phyloP scores from a whole-genome alignment of 306 rosid species.

The Citrullus colocynthis region DNA sequence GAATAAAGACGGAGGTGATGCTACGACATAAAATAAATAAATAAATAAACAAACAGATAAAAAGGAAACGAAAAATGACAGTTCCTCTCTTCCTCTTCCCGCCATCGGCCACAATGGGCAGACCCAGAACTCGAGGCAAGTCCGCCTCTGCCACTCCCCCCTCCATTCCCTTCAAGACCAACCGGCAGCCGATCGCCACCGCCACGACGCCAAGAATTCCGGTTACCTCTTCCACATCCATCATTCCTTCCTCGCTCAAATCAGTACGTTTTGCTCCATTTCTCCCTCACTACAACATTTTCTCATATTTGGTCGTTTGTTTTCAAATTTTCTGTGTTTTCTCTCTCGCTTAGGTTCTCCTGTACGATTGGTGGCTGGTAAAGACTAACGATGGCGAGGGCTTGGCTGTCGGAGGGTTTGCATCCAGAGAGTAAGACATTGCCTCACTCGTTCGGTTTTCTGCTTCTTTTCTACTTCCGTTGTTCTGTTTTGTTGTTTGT shows the following conservation, averaged over 20 bases:
- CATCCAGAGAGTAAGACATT: constrained; percentile 18
- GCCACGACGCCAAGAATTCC: background rate
- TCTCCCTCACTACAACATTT: background rate
- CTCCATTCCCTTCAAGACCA: background rate
- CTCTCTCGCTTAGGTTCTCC: constrained; percentile 9
- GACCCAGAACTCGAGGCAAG: background rate
- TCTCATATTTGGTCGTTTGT: background rate
- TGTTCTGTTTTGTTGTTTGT: background rate
- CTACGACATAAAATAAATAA: too few relatives aligned
- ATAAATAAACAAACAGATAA: too few relatives aligned
- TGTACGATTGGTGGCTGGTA: constrained; percentile 38
- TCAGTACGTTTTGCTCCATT: constrained; percentile 6
- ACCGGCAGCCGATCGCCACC: background rate
- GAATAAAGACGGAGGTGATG: too few relatives aligned
- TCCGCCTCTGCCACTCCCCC: background rate
- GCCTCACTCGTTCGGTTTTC: background rate
- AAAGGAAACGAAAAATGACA: background rate
- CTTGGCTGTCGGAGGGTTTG: constrained; percentile 30
- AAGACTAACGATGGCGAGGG: constrained; percentile 11
- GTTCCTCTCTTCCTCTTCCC: background rate
- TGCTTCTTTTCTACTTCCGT: too few relatives aligned
- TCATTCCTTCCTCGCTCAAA: constrained; percentile 12
- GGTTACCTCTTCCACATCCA: background rate
- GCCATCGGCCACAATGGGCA: constrained; percentile 4
- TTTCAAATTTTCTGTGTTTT: background rate